Evolutionary conservation across 345 rosid species (phyloP).

Genomic region (Garcia nutans): DNA sequence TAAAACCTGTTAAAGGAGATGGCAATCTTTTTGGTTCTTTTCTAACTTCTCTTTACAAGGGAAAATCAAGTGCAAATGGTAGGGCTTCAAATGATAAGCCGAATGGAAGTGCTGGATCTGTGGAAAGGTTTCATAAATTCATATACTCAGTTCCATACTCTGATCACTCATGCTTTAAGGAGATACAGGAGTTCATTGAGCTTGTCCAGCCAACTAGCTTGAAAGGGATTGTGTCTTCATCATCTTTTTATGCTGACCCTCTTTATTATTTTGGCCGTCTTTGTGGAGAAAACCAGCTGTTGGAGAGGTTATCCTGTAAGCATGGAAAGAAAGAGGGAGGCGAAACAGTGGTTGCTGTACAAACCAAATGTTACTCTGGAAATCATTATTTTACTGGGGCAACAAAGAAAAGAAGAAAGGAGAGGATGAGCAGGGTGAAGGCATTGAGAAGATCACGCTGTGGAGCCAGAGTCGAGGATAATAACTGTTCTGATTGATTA

Average conservation of each 20-base stretch:
- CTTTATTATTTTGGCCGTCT: slow-evolving; percentile 57
- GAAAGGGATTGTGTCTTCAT: slow-evolving; percentile 67
- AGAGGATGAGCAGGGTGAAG: slow-evolving; percentile 23
- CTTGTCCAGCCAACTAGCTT: slow-evolving; percentile 58
- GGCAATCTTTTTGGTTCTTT: slow-evolving; percentile 44
- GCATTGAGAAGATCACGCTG: slow-evolving; percentile 29
- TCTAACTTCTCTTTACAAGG: slow-evolving; percentile 27
- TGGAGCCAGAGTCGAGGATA: slow-evolving; percentile 43
- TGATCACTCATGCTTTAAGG: slow-evolving; percentile 68
- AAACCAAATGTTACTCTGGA: slow-evolving; percentile 24
- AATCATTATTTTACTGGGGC: slow-evolving; percentile 15
- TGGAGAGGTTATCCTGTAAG: slow-evolving; percentile 23
- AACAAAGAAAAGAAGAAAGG: slow-evolving; percentile 20
- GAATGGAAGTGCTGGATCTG: slow-evolving; percentile 21
- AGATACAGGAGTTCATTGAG: slow-evolving; percentile 61
- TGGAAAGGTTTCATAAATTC: slow-evolving; percentile 42
- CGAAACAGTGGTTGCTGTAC: slow-evolving; percentile 19
- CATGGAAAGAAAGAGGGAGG: slow-evolving; percentile 23
- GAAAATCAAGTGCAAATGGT: slow-evolving; percentile 25
- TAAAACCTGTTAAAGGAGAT: slow-evolving; percentile 39
- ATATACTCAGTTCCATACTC: slow-evolving; percentile 69
- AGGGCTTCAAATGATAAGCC: slow-evolving; percentile 14
- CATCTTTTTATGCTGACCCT: slow-evolving; percentile 66
- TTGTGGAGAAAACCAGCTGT: slow-evolving; percentile 42
- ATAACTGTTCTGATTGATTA: slow-evolving; percentile 23